Evolutionary conservation across 106 monocot genomes (phyloP), one percentile per base, ranked within the genome.

Genomic region (Narthecium ossifragum): DNA sequence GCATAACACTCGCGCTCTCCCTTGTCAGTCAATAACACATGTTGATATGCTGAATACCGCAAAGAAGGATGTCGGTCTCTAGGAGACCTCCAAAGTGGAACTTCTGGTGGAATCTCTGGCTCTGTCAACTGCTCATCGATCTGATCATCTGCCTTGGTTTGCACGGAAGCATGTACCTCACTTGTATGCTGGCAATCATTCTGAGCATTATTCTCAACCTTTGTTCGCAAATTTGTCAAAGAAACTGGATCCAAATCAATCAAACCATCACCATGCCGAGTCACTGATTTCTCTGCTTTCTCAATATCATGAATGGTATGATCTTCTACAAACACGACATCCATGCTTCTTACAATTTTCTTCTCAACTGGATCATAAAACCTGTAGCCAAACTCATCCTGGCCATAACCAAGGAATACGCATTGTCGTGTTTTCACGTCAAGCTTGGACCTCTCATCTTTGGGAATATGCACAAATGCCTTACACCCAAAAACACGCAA

Each of bases 401-500:
- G 36, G 10, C 36, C 36, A 36, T 36, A 36, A 36, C n/a, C 37
- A 12, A 38, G 37, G 37, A 47, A 47, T 4, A 47, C n/a, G n/a
- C 46, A 47, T 47, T 10, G 15, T 18, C n/a, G 4, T 15, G n/a
- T 47, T 15, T 47, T 47, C 46, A 47, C n/a, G n/a, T 47, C 46
- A 13, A 47, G n/a, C 46, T 47, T 47, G 6, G 6, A 38, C 12
- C 37, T 38, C 12, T 38, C 17, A 46, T 46, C 46, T 46, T n/a
- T 46, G 46, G 51, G 25, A 51, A 51, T 24, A 25, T 51, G 51
- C 4, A 25, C 51, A 26, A 51, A 51, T 26, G 51, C 51, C 25
- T 24, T 51, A 13, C 51, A 25, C 4, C 25, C 51, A 51, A 51
- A 25, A 3, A 51, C 51, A 4, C 46, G 6, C 17, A 46, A n/a